Base-by-base conservation (phyloP, 352 stramenopile species). In the Phytophthora cactorum region DNA sequence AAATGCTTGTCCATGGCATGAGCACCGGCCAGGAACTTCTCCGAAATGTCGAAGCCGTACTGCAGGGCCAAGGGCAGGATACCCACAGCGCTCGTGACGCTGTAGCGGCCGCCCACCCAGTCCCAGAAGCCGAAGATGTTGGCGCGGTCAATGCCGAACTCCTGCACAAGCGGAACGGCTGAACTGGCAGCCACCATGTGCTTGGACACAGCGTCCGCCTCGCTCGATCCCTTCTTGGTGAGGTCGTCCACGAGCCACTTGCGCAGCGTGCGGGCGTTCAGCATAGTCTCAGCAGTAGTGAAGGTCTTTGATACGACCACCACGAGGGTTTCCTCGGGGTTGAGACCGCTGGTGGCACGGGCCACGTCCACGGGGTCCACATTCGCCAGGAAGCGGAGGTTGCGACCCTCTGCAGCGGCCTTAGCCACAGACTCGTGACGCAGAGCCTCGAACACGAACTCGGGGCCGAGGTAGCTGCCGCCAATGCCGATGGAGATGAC, bases 51-150 rank as follows among this genome's bases (percentile, higher is more conserved):
- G 53, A 91, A 98, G 27, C 97, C 97, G 73, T 98, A 99, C 57
- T 99, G 95, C 11, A 99, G 78, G 11, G 94, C 91, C 12, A 99
- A 75, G 5, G 98, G 97, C 36, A 99, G 72, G 58, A 99, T 93
- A 47, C 98, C 98, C 7, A 99, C 97, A 5, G 97, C 95, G 50
- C 94, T 99, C 74, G 93, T 99, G 25, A 99, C 97, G 50, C 86
- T 98, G 88, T 98, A 99, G 59, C 98, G 87, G 27, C 97, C 97
- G 38, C 97, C 97, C 1, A 99, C 97, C 97, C 98, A 99, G 87
- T 99, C 96, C 97, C 97, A 99, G 75, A 99, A 98, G 47, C 87
- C 92, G 78, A 99, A 99, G 51, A 99, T 97, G 72, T 99, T 99
- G 34, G 92, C 74, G 52, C 88, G 73, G 62, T 95, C 81, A 57